phyloP scores from a whole-genome alignment of 2,329 filamentous ascomycete genomes.

The Cyphellophora europaea region DNA sequence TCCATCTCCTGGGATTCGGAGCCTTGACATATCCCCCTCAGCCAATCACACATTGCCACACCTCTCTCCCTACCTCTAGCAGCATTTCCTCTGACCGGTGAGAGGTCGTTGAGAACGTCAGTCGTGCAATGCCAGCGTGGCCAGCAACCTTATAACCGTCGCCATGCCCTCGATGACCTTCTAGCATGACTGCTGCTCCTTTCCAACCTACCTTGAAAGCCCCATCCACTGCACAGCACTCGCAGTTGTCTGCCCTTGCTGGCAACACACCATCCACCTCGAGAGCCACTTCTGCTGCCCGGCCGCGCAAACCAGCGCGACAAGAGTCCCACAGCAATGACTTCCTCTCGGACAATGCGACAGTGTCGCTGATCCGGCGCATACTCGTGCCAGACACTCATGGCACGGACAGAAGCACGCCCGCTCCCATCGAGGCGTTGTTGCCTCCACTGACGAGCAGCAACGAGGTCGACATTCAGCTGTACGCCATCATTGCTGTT shows the following conservation, averaged over 20 bases:
- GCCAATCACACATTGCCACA: constrained; percentile 18
- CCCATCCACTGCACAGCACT: constrained; percentile 25
- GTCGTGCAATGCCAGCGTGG: constrained; percentile 26
- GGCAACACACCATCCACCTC: constrained; percentile 19
- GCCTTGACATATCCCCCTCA: too few species aligned
- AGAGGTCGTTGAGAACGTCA: constrained; percentile 14
- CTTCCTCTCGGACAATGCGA: constrained; percentile 67
- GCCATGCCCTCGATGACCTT: too few species aligned
- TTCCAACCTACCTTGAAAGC: constrained; percentile 25
- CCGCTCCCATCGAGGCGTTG: constrained; percentile 65
- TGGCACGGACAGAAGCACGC: constrained; percentile 46
- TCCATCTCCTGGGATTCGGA: too few species aligned
- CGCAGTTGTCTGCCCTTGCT: constrained; percentile 11
- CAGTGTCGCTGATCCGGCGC: constrained; percentile 69
- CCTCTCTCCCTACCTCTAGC: constrained; percentile 8
- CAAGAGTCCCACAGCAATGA: constrained; percentile 23
- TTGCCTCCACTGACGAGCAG: constrained; percentile 88
- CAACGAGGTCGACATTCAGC: constrained; percentile 83
- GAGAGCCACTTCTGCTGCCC: constrained; percentile 24
- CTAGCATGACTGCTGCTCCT: constrained; percentile 19
- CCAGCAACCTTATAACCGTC: too few species aligned
- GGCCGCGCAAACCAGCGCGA: constrained; percentile 19
- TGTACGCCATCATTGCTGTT: constrained; percentile 87
- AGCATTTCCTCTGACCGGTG: constrained; percentile 16
- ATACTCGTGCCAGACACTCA: constrained; percentile 63